These are phyloP conservation scores for Ophiostoma himal-ulmi DNA, from an alignment of 2,329 filamentous ascomycete genomes.

Conservation along the genomic window DNA sequence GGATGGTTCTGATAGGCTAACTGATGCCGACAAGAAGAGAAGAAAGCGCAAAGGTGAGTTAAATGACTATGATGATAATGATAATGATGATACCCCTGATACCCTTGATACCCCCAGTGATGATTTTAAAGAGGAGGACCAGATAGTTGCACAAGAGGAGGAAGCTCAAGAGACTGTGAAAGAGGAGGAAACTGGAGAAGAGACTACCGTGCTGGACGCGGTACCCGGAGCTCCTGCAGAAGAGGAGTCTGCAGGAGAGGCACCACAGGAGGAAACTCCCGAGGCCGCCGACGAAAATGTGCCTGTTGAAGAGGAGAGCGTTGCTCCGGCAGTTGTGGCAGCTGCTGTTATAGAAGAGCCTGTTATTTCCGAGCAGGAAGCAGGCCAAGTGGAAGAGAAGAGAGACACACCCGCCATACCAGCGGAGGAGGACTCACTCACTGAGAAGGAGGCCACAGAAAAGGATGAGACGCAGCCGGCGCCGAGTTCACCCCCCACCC, in stretches of 20 bases:
- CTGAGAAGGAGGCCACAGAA: not conserved
- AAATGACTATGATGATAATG: constrained; percentile 11
- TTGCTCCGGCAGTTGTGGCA: constrained; percentile 9
- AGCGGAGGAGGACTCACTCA: not conserved
- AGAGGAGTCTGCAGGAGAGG: constrained; percentile 9
- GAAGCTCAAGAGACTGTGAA: constrained; percentile 12
- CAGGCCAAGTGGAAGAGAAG: not conserved
- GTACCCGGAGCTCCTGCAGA: constrained; percentile 3
- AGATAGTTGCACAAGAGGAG: constrained; percentile 11
- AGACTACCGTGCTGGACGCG: not conserved
- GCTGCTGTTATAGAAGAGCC: not conserved
- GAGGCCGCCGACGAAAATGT: not conserved
- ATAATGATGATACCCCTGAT: constrained; percentile 16
- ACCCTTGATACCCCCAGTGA: constrained; percentile 3
- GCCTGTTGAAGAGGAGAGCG: constrained; percentile 5
- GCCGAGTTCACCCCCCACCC: not conserved
- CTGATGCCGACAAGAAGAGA: constrained; percentile 14
- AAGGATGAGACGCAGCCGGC: constrained; percentile 2
- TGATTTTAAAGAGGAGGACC: constrained; percentile 15
- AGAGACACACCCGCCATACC: not conserved
- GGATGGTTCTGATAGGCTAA: not conserved
- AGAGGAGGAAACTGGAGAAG: not conserved
- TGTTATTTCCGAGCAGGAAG: not conserved
- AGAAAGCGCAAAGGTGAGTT: constrained; percentile 14
- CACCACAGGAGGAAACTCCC: not conserved